Conservation (phyloP, 1,139 yeast genomes). For the Lodderomyces orthopsilosis region DNA sequence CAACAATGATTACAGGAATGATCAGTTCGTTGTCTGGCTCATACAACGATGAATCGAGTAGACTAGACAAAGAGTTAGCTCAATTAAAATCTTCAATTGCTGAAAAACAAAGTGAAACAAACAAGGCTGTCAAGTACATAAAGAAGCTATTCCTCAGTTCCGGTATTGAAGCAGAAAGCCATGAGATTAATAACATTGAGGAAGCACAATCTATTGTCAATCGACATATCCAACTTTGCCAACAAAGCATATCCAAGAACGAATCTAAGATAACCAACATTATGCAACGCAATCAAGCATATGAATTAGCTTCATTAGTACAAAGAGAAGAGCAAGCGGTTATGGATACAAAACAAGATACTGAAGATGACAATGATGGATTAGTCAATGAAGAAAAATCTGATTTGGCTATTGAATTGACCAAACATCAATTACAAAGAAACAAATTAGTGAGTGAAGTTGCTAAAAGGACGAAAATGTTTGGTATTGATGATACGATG, state of each 20-base stretch:
- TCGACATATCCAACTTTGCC: slow-evolving; percentile 20
- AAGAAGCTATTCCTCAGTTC: slow-evolving; percentile 10
- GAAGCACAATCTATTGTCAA: slow-evolving; percentile 27
- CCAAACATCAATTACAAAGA: slow-evolving; percentile 53
- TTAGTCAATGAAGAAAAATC: slow-evolving; percentile 22
- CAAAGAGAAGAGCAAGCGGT: slow-evolving; percentile 22
- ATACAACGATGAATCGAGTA: slow-evolving; percentile 27
- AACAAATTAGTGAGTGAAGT: slow-evolving; percentile 40
- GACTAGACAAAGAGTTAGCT: slow-evolving; percentile 20
- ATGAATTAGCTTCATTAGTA: slow-evolving; percentile 28
- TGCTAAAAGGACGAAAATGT: slow-evolving; percentile 32
- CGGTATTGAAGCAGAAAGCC: slow-evolving; percentile 22
- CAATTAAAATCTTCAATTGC: slow-evolving; percentile 19
- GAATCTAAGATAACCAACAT: slow-evolving; percentile 30
- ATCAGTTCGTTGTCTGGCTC: slow-evolving; percentile 44
- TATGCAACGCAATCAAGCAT: slow-evolving; percentile 32
- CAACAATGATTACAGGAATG: slow-evolving; percentile 40
- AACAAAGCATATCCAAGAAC: slow-evolving; percentile 31
- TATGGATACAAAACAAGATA: slow-evolving; percentile 6
- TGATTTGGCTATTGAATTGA: slow-evolving; percentile 40
- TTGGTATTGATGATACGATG: slow-evolving; percentile 42
- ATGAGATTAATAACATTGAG: slow-evolving; percentile 22
- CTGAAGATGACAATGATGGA: slow-evolving; percentile 12
- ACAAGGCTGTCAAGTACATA: slow-evolving; percentile 8
- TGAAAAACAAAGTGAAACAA: slow-evolving; percentile 11